Base-by-base conservation (phyloP, 306 rosid genomes). In the Aeschynomene evenia region DNA sequence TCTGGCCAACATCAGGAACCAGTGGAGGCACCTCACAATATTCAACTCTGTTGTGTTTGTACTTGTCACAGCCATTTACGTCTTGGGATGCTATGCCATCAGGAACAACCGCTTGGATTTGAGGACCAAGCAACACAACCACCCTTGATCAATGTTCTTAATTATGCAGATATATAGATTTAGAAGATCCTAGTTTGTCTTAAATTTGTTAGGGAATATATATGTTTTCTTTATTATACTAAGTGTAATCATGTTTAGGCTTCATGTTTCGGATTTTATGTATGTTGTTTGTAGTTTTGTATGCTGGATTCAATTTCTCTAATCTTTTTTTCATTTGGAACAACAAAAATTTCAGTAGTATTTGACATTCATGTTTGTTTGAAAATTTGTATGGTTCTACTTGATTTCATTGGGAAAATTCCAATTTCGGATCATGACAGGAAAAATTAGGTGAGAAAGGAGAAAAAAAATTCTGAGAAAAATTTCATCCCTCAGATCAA, bases 71-170 rank as follows among this genome's bases (percentile, higher is more conserved):
- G n/a, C 80, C 53, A 62, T 86, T n/a, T 92, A 92, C 63, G 69
- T 56, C 58, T 28, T 90, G 58, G 95, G 96, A 24, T 90, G 98
- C 83, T 90, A 85, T n/a, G 96, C 96, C 40, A 20, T 83, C 66
- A 82, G 59, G 75, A 85, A 77, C 78, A 88, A 76, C 46, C 65
- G 70, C 16, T 26, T 7, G 3, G 76, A 86, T 49, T 66, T 67
- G 18, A 46, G 26, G 1, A 16, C 13, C 29, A 51, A 72, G 37
- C 62, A 45, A 49, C 29, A 1, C 7, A 80, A 29, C 56, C 68
- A 13, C 46, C 83, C 89, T 55, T 87, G 71, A 82, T 45, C 1
- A 1, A 3, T 26, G 4, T 2, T 4, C 7, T 28, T n/a, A n/a
- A n/a, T n/a, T n/a, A n/a, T n/a, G n/a, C n/a, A n/a, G n/a, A n/a